Evolutionary conservation across 495 filamentous ascomycete genomes (phyloP), one percentile per base, ranked within the genome.

Genomic region (Neurospora sp.): DNA sequence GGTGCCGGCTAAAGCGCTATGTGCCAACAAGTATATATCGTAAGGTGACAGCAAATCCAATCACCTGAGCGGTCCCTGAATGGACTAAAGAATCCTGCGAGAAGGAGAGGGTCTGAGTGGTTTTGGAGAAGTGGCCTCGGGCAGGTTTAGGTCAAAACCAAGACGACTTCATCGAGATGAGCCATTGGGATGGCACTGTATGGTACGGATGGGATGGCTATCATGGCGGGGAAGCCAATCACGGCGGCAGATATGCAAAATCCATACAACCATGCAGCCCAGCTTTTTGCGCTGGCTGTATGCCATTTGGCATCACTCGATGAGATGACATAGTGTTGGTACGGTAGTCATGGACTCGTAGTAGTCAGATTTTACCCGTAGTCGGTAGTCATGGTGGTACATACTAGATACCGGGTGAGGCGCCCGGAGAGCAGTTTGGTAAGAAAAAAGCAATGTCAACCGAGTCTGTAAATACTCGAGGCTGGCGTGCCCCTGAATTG

Each of bases 291-390:
- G 49, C 71, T 72, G 40, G 66, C 72, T 16, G 38, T 72, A 60
- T 79, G 79, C 77, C 78, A 81, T 81, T 76, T 81, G 79, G 76
- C 79, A 81, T 77, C 78, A 78, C 76, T 78, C 35, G 77, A 77
- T 75, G 77, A 70, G 72, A 75, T 62, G 54, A 62, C 54, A 62
- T 35, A 62, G 12, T 12, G 31, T 31, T 31, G n/a, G n/a, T n/a
- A n/a, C n/a, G n/a, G n/a, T n/a, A n/a, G n/a, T n/a, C n/a, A 31
- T 31, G 31, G 31, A 31, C 31, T 31, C 31, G 31, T 31, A 31
- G 31, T 31, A 31, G n/a, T 35, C 35, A 35, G 35, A 54, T 20
- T 5, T 77, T 80, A 77, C 54, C 79, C 75, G 78, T 49, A 20
- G 20, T 20, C 44, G 44, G 44, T 10, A 46, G 18, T 20, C n/a